Percentiles rank a stretch among this genome's conserved stretches.
phyloP scores from a whole-genome alignment of 2,329 filamentous ascomycete genomes.

The Fusarium sp. region DNA sequence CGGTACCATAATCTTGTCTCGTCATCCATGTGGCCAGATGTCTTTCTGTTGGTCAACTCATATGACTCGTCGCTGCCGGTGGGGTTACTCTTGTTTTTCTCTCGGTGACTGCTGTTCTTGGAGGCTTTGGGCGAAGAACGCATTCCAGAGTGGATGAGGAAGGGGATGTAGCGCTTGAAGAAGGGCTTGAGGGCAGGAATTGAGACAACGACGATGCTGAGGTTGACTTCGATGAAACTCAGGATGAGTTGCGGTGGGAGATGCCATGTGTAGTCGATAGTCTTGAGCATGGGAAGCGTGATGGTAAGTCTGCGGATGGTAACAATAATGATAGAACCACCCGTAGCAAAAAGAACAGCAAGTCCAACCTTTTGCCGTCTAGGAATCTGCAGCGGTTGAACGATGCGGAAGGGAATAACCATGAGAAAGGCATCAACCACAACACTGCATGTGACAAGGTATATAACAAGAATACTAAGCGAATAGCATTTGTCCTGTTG shows the following conservation, averaged over 20 bases:
- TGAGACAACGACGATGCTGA: constrained; percentile 61
- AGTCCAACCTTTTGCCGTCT: constrained; percentile 63
- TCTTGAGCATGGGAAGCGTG: constrained; percentile 39
- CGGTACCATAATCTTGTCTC: constrained; percentile 38
- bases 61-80: constrained; percentile 35
- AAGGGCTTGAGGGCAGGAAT: constrained; percentile 63
- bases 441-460: constrained; percentile 53
- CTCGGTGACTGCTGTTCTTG: constrained; percentile 26
- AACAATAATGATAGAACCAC: constrained; percentile 46
- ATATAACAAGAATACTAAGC: constrained; percentile 48
- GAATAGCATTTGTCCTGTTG: constrained; percentile 54
- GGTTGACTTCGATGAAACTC: constrained; percentile 61
- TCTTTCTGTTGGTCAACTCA: constrained; percentile 41
- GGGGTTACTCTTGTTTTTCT: constrained; percentile 30
- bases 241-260: constrained; percentile 51
- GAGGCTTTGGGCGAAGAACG: constrained; percentile 36
- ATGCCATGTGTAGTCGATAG: constrained; percentile 45
- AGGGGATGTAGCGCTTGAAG: constrained; percentile 51
- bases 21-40: constrained; percentile 35
- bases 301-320: constrained; percentile 46
- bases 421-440: constrained; percentile 60
- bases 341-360: constrained; percentile 55
- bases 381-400: constrained; percentile 60
- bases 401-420: constrained; percentile 56
- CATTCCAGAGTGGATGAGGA: constrained; percentile 43